phyloP scores from a whole-genome alignment of 2,329 filamentous ascomycete species.

The Corynespora cassiicola region DNA sequence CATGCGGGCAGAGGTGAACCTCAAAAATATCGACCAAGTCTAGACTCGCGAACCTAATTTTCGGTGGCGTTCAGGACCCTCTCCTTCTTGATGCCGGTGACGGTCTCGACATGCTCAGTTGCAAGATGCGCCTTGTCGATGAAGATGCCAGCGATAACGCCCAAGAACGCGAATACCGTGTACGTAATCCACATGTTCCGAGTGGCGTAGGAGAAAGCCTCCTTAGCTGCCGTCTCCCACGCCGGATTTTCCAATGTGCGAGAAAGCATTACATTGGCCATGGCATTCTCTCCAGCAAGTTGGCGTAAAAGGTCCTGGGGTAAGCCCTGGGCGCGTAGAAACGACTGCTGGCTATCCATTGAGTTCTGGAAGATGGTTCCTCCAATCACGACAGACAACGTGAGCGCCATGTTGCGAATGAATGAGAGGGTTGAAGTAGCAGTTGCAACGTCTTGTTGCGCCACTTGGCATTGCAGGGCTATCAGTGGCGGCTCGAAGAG shows the following conservation, averaged over 20 bases:
- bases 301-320: conserved; percentile 54
- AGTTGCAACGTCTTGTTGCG: conserved; percentile 57
- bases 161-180: conserved; percentile 46
- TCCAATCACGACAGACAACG: conserved; percentile 58
- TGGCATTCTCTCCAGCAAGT: conserved; percentile 65
- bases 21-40: no score
- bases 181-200: conserved; percentile 59
- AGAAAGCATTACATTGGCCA: conserved; percentile 66
- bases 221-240: conserved; percentile 51
- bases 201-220: conserved; percentile 51
- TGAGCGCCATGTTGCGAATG: conserved; percentile 51
- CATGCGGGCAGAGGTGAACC: no score
- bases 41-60: no score
- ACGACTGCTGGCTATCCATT: conserved; percentile 63
- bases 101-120: conserved; percentile 54
- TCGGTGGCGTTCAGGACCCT: conserved; percentile 10
- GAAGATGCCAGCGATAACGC: conserved; percentile 47
- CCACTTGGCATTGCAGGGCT: conserved; percentile 61
- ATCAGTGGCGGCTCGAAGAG: conserved; percentile 64
- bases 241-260: conserved; percentile 53
- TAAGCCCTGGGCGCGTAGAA: conserved; percentile 56
- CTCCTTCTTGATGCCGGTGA: conserved; percentile 51
- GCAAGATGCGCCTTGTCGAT: conserved; percentile 49
- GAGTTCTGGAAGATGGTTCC: conserved; percentile 61
- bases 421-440: conserved; percentile 62